Evolutionary conservation across 306 rosid genomes (phyloP), one percentile per base, ranked within the genome.

Genomic region (Boehmeria nivea): DNA sequence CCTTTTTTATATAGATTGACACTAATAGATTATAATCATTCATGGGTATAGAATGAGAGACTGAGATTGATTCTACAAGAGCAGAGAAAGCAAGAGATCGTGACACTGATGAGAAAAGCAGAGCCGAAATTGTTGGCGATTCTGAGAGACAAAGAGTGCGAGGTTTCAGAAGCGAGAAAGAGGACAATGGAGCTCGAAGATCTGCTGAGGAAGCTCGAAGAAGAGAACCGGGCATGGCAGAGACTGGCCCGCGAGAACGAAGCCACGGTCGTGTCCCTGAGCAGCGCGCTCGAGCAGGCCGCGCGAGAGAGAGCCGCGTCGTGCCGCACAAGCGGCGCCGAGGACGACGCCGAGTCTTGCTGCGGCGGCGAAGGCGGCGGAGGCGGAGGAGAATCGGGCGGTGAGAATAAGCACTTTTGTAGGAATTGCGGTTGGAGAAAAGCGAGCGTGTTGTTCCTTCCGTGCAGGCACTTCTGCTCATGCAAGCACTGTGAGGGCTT

Each of bases 401-500:
- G 49, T 43, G 19, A 63, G 9, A 44, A 69, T n/a, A 51, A 69
- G 67, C n/a, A n/a, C n/a, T 26, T 61, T 22, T 89, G 97, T 69
- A 81, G 62, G 66, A 22, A 69, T 38, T 89, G 97, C 53, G 56
- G 73, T 55, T 66, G 18, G 58, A 47, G 75, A 6, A 74, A 24
- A 3, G 54, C 90, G 39, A 48, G 78, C 60, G 47, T 75, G 26
- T 18, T 89, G 81, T 77, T 86, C 21, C 88, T 89, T 63, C 94
- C 97, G 54, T 83, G 95, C 63, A 69, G 95, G 49, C 97, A 86
- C 55, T 89, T 86, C 22, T 83, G 90, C 69, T 81, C 86, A 6
- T 88, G 99, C 81, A 69, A 69, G 57, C 69, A 17, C 42, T 91
- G 99, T 13, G 88, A 84, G 53, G n/a, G 71, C 17, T 52, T 55